A percentile compares a stretch with the other conserved stretches of the same genome.
These are phyloP conservation scores for Crotalaria pallida DNA, from an alignment of 306 rosid genomes.

Conservation along the genomic window DNA sequence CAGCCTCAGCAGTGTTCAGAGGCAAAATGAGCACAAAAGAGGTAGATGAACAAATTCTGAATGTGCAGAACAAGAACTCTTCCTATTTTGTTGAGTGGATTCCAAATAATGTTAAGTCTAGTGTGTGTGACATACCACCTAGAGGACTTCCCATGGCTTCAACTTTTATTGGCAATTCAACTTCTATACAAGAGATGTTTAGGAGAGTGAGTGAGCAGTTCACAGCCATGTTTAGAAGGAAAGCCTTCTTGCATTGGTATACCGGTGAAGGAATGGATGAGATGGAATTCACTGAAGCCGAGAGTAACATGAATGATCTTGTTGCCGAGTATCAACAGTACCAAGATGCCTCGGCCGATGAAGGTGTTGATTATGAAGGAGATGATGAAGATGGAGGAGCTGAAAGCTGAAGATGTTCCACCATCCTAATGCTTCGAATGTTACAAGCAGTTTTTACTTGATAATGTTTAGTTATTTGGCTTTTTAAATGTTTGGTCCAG, in stretches of 20 bases:
- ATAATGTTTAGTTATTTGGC: background rate
- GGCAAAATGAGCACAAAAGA: slow-evolving; percentile 71
- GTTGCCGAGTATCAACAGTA: slow-evolving; percentile 78
- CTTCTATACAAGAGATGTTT: slow-evolving; percentile 77
- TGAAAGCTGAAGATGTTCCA: slow-evolving; percentile 39
- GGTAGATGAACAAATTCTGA: slow-evolving; percentile 58
- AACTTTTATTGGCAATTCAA: slow-evolving; percentile 70
- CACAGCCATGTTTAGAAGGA: slow-evolving; percentile 77
- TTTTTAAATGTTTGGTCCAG: background rate
- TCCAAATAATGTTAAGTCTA: slow-evolving; percentile 73
- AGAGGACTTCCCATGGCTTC: slow-evolving; percentile 60
- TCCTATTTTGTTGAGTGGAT: slow-evolving; percentile 78
- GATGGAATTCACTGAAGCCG: slow-evolving; percentile 71
- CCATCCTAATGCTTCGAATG: slow-evolving; percentile 22
- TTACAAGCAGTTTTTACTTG: slow-evolving; percentile 21
- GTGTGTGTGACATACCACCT: slow-evolving; percentile 77
- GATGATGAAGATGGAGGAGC: background rate
- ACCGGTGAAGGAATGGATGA: slow-evolving; percentile 81
- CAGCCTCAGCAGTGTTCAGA: slow-evolving; percentile 73
- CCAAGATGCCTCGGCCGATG: slow-evolving; percentile 55
- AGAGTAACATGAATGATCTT: slow-evolving; percentile 78
- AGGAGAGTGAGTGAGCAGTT: slow-evolving; percentile 76
- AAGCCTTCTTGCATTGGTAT: slow-evolving; percentile 85
- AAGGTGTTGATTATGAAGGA: slow-evolving; percentile 37
- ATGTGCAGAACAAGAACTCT: slow-evolving; percentile 69